These are phyloP conservation scores for Russula foetens DNA, from an alignment of 768 basidiomycete species.

Conservation along the genomic window DNA sequence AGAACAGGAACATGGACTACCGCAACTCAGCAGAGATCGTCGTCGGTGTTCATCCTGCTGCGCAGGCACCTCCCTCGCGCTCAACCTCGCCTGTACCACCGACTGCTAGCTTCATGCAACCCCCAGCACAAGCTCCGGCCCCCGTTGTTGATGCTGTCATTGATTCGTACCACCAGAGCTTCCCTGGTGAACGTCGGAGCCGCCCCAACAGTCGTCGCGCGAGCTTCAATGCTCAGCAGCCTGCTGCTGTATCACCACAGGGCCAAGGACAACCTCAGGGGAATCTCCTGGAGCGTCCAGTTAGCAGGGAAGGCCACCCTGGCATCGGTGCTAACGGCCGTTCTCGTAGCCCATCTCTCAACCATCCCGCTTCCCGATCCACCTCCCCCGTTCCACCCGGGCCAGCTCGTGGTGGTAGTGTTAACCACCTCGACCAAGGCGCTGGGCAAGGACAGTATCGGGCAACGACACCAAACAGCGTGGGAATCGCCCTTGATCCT, in stretches of 20 bases:
- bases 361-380: slow-evolving; percentile 34
- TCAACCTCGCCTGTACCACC: slow-evolving; percentile 67
- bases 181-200: slow-evolving; percentile 76
- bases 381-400: slow-evolving; percentile 40
- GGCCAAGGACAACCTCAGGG: slow-evolving; percentile 24
- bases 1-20: slow-evolving; percentile 46
- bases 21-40: slow-evolving; percentile 67
- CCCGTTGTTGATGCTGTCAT: slow-evolving; percentile 65
- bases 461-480: slow-evolving; percentile 65
- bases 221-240: slow-evolving; percentile 24
- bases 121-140: slow-evolving; percentile 36
- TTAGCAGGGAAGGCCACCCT: slow-evolving; percentile 59
- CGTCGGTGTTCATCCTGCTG: slow-evolving; percentile 62
- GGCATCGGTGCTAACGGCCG: slow-evolving; percentile 75
- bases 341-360: slow-evolving; percentile 51
- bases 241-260: slow-evolving; percentile 24
- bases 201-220: slow-evolving; percentile 32
- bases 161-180: slow-evolving; percentile 68
- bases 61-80: slow-evolving; percentile 45
- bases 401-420: slow-evolving; percentile 14
- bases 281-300: slow-evolving; percentile 35
- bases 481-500: slow-evolving; percentile 78
- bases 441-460: slow-evolving; percentile 31
- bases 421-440: slow-evolving; percentile 11
- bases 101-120: slow-evolving; percentile 69